These are phyloP conservation scores for Mycotypha africana DNA, from an alignment of 371 early-diverging fungal genomes.

Conservation along the genomic window DNA sequence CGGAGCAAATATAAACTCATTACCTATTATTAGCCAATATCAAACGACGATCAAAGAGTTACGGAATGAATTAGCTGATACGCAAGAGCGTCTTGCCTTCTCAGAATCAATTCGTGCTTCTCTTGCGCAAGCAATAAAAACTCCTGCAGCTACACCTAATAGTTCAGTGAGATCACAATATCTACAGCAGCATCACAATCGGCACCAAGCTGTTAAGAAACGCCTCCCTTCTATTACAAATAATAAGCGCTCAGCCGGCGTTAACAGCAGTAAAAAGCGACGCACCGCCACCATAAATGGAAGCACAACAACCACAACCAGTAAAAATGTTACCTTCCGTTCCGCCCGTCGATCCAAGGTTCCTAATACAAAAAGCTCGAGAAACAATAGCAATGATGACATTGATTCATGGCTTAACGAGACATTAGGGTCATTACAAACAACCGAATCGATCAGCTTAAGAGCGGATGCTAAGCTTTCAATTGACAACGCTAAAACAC, in stretches of 20 bases:
- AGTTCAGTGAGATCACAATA: too few relatives aligned
- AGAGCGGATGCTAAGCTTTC: conserved; percentile 35
- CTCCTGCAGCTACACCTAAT: too few relatives aligned
- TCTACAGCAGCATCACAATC: too few relatives aligned
- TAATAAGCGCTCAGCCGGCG: background rate
- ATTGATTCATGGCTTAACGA: conserved; percentile 15
- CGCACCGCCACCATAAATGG: conserved; percentile 11
- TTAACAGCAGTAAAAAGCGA: conserved; percentile 18
- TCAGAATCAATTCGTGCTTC: conserved; percentile 15
- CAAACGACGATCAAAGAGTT: conserved; percentile 42
- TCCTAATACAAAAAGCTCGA: background rate
- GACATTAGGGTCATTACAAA: conserved; percentile 15
- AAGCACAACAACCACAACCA: conserved; percentile 17
- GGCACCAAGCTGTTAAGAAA: too few relatives aligned
- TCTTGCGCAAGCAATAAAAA: conserved; percentile 20
- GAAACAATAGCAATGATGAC: conserved; percentile 2
- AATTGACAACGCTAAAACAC: conserved; percentile 48
- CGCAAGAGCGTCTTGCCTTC: conserved; percentile 17
- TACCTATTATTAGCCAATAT: conserved; percentile 45
- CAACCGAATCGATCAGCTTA: conserved; percentile 15
- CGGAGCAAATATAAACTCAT: background rate
- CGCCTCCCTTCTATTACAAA: conserved; percentile 2
- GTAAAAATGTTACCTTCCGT: conserved; percentile 23
- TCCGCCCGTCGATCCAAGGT: conserved; percentile 16
- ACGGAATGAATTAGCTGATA: conserved; percentile 32